phyloP scores from a whole-genome alignment of 139 green algal genomes.

The Volvox africanus region DNA sequence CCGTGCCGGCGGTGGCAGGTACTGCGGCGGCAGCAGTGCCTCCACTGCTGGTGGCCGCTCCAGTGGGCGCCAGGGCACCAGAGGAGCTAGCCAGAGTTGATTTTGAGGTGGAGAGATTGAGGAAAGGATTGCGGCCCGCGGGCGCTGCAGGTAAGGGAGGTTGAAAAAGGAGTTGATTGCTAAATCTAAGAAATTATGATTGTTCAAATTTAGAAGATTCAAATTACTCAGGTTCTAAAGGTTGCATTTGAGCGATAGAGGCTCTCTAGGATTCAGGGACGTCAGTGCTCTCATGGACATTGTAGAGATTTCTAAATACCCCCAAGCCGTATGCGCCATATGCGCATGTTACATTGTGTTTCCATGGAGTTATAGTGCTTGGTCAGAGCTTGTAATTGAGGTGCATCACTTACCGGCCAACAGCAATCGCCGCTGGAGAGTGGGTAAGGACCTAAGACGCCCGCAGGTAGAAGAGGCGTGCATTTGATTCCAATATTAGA shows the following conservation, averaged over 20 bases:
- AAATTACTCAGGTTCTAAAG: neutral
- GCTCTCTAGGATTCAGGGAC: no score
- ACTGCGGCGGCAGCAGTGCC: neutral
- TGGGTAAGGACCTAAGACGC: neutral
- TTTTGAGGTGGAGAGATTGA: neutral
- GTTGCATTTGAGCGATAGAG: neutral
- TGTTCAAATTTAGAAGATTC: neutral
- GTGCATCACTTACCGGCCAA: neutral
- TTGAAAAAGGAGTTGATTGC: neutral
- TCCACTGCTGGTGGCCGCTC: neutral
- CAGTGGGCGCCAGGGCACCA: neutral
- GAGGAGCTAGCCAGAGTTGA: neutral
- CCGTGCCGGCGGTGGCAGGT: neutral
- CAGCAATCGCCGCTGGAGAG: neutral
- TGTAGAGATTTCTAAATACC: no score
- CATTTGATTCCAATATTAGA: neutral
- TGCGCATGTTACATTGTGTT: no score
- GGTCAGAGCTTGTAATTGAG: no score
- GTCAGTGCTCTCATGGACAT: no score
- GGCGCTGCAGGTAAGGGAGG: neutral
- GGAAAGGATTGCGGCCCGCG: neutral
- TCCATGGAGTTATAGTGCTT: no score
- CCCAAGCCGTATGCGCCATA: no score
- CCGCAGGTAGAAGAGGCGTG: neutral
- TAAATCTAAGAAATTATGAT: neutral